These are phyloP conservation scores for Glycine latifolia DNA, from an alignment of 306 rosid species.

Conservation along the genomic window DNA sequence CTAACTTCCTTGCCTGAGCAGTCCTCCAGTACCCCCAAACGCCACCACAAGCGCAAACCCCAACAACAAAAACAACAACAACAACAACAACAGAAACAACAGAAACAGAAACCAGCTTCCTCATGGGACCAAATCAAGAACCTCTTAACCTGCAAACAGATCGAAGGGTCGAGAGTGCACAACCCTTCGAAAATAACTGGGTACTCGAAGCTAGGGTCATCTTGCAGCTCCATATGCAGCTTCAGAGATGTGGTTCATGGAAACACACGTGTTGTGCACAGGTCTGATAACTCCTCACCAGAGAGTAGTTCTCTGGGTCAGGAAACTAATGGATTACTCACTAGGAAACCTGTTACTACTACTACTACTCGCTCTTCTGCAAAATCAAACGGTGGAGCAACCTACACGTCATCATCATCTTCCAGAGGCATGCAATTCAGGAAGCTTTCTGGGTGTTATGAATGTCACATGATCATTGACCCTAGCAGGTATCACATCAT, in stretches of 20 bases:
- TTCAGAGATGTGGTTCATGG: slow-evolving; percentile 88
- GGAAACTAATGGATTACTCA: slow-evolving; percentile 62
- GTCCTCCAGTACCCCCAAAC: slow-evolving; percentile 55
- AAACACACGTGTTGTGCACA: slow-evolving; percentile 80
- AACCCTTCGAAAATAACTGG: slow-evolving; percentile 69
- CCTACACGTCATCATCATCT: slow-evolving; percentile 59
- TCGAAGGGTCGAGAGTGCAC: slow-evolving; percentile 79
- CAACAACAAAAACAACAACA: slow-evolving; percentile 42
- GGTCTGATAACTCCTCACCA: slow-evolving; percentile 91
- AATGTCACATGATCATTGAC: slow-evolving; percentile 94
- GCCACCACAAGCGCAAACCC: slow-evolving; percentile 52
- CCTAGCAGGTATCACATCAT: slow-evolving; percentile 65
- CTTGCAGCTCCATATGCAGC: slow-evolving; percentile 94
- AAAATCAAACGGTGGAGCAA: slow-evolving; percentile 61
- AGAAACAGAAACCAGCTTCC: slow-evolving; percentile 54
- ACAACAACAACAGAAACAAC: slow-evolving; percentile 34
- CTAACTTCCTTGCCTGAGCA: slow-evolving; percentile 62
- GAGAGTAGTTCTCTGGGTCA: slow-evolving; percentile 89
- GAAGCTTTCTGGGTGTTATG: slow-evolving; percentile 95
- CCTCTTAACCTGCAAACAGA: slow-evolving; percentile 84
- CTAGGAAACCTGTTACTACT: slow-evolving; percentile 53
- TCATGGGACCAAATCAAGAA: slow-evolving; percentile 97
- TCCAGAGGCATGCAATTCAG: slow-evolving; percentile 91
- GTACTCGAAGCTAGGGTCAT: slow-evolving; percentile 77
- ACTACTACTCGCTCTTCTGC: slow-evolving; percentile 53